A percentile compares a stretch with the other conserved stretches of the same genome.
phyloP scores from a whole-genome alignment of 1,139 yeast species.

The Suhomyces atakaporum region DNA sequence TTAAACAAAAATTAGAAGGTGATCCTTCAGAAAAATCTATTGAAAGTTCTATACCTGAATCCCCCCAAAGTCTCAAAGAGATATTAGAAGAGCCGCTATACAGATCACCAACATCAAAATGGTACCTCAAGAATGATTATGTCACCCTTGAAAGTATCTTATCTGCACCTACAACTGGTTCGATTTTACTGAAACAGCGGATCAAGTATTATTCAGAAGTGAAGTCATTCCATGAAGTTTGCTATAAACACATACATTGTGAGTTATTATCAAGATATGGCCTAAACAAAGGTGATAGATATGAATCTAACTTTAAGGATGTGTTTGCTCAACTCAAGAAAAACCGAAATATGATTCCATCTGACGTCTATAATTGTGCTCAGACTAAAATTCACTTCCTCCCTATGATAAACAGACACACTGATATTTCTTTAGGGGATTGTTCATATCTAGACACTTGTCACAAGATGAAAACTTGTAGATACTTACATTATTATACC shows the following conservation, averaged over 20 bases:
- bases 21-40: neutral
- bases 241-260: slow-evolving; percentile 51
- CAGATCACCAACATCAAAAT: neutral
- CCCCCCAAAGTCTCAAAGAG: neutral
- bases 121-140: slow-evolving; percentile 10
- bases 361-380: slow-evolving; percentile 43
- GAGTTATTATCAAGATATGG: slow-evolving; percentile 31
- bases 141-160: slow-evolving; percentile 18
- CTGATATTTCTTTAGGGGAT: slow-evolving; percentile 79
- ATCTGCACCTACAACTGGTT: slow-evolving; percentile 32
- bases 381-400: slow-evolving; percentile 57
- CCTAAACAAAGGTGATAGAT: slow-evolving; percentile 21
- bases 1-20: slow-evolving; percentile 19
- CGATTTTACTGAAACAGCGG: slow-evolving; percentile 43
- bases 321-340: slow-evolving; percentile 17
- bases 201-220: slow-evolving; percentile 36
- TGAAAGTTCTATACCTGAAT: neutral
- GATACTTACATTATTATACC: slow-evolving; percentile 79
- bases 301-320: slow-evolving; percentile 6
- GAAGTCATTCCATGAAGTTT: slow-evolving; percentile 53
- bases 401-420: slow-evolving; percentile 53
- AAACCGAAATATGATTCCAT: slow-evolving; percentile 19
- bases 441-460: slow-evolving; percentile 94
- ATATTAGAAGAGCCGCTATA: slow-evolving; percentile 23
- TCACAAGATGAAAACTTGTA: slow-evolving; percentile 77